A percentile compares a stretch with the other conserved stretches of the same genome.
phyloP scores from a whole-genome alignment of 257 asterid genomes.

The Thymus mandschuricus region DNA sequence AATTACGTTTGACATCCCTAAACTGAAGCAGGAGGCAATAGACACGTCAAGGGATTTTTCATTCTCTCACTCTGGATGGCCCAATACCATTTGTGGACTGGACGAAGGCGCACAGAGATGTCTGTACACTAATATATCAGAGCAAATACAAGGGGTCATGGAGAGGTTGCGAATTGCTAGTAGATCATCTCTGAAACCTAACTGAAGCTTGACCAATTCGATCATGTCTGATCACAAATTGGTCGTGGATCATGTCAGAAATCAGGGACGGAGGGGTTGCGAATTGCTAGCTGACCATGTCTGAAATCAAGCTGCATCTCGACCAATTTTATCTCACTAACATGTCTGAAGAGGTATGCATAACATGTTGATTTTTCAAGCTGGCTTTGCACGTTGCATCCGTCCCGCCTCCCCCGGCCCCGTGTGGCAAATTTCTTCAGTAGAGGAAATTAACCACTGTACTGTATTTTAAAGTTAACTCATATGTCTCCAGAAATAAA shows the following conservation, averaged over 20 bases:
- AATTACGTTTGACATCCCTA: conserved; percentile 68
- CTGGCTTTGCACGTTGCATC: not conserved
- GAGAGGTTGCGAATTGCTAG: conserved; percentile 55
- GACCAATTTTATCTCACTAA: not conserved
- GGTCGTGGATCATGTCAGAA: conserved; percentile 30
- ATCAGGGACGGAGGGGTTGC: conserved; percentile 59
- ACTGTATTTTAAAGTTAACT: too few species aligned
- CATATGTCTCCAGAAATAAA: too few species aligned
- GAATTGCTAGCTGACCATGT: conserved; percentile 37
- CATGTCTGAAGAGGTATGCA: not conserved
- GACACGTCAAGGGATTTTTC: conserved; percentile 52
- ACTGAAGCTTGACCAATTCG: conserved; percentile 28
- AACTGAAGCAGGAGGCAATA: conserved; percentile 66
- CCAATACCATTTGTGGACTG: conserved; percentile 59
- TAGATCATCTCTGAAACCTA: conserved; percentile 34
- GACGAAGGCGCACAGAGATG: conserved; percentile 83
- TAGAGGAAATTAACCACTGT: too few species aligned
- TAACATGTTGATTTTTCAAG: not conserved
- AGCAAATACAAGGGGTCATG: conserved; percentile 64
- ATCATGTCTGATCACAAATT: conserved; percentile 26
- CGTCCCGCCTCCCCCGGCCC: too few species aligned
- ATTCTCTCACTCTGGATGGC: conserved; percentile 59
- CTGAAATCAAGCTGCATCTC: conserved; percentile 34
- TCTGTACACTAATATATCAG: conserved; percentile 72
- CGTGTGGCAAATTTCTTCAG: too few species aligned